A percentile compares a stretch with the other conserved stretches of the same genome.
These are phyloP conservation scores for Claviceps fusiformis DNA, from an alignment of 2,329 filamentous ascomycete genomes.

Conservation along the genomic window DNA sequence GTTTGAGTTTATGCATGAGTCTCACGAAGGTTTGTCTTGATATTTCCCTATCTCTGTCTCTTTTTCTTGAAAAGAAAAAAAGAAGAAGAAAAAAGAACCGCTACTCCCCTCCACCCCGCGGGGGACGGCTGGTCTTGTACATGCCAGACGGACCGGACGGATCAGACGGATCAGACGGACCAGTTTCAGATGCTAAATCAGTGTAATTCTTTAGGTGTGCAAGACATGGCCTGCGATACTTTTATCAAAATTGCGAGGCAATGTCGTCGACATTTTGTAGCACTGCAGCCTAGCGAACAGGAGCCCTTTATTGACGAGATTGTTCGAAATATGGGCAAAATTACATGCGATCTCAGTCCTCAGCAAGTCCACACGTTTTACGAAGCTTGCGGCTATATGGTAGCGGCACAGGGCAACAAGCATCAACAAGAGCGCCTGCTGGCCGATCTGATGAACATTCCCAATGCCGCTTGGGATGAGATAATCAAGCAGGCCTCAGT, in stretches of 20 bases:
- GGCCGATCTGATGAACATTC: conserved; percentile 80
- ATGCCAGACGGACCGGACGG: no score
- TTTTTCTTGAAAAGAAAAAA: no score
- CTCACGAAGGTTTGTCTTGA: conserved; percentile 63
- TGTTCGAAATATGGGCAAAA: conserved; percentile 86
- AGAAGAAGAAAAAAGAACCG: no score
- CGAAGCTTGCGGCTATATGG: conserved; percentile 98
- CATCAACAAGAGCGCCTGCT: conserved; percentile 85
- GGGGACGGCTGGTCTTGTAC: no score
- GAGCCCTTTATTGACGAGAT: conserved; percentile 99
- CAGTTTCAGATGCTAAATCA: neutral
- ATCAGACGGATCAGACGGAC: neutral
- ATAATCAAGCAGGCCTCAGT: conserved; percentile 82
- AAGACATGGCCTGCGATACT: conserved; percentile 99
- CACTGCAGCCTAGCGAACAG: conserved; percentile 80
- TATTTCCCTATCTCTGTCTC: no score
- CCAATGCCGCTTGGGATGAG: conserved; percentile 87
- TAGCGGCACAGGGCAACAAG: conserved; percentile 92
- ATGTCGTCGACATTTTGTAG: conserved; percentile 94
- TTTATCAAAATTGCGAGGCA: conserved; percentile 99
- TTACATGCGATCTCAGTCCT: conserved; percentile 85
- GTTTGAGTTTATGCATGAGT: conserved; percentile 99
- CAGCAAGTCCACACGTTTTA: conserved; percentile 99
- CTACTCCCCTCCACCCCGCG: no score
- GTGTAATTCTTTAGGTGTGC: conserved; percentile 49